These are phyloP conservation scores for Aspergillus pseudoterreus DNA, from an alignment of 2,329 filamentous ascomycete genomes.

Conservation along the genomic window DNA sequence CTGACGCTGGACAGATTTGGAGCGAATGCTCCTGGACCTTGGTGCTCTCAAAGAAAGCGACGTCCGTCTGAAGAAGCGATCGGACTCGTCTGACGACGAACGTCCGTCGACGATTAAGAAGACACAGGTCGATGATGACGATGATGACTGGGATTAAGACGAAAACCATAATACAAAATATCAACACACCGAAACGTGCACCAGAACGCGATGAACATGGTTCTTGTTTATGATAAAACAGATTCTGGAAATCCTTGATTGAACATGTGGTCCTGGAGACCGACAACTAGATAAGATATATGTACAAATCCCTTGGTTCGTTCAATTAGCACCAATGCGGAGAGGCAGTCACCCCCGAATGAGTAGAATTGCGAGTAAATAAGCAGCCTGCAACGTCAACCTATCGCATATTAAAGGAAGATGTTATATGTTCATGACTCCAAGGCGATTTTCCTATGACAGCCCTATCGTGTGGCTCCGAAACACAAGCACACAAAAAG, in stretches of 20 bases:
- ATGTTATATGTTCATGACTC: not conserved
- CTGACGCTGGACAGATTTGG: constrained; percentile 55
- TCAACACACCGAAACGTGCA: no score
- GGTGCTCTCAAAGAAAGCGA: constrained; percentile 78
- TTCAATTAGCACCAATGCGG: no score
- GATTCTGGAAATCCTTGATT: not conserved
- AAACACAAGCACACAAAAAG: not conserved
- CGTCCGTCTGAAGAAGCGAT: constrained; percentile 61
- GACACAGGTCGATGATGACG: constrained; percentile 45
- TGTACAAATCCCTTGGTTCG: not conserved
- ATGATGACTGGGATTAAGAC: constrained; percentile 57
- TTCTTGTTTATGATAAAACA: not conserved
- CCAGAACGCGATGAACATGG: not conserved
- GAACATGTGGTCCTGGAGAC: constrained; percentile 1
- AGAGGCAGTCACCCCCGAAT: no score
- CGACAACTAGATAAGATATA: not conserved
- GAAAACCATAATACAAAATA: no score
- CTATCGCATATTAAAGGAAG: no score
- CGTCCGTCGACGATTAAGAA: constrained; percentile 53
- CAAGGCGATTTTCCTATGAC: not conserved
- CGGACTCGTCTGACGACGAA: constrained; percentile 55
- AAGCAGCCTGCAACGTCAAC: no score
- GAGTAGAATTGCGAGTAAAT: no score
- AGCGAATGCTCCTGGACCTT: constrained; percentile 75
- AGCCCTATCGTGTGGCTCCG: not conserved